Conservation (phyloP, 495 filamentous ascomycete species). For the Monascus purpureus region DNA sequence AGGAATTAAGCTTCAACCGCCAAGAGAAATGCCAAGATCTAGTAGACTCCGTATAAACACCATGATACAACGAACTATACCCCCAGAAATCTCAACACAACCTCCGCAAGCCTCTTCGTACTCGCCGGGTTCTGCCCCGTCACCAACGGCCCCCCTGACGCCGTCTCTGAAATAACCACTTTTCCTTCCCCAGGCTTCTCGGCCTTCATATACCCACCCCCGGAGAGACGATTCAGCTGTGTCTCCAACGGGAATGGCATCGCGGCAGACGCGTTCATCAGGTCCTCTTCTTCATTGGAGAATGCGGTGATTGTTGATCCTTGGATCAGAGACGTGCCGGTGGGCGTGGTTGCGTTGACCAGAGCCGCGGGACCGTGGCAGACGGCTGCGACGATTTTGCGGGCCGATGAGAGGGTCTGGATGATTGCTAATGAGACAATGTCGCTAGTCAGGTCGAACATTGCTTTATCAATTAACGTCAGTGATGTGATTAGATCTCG, state of each 20-base stretch:
- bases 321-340: constrained; percentile 29
- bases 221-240: constrained; percentile 25
- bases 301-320: constrained; percentile 42
- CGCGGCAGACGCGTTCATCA: constrained; percentile 15
- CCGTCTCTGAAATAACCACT: constrained; percentile 33
- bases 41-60: too few species aligned
- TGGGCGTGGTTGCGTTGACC: constrained; percentile 31
- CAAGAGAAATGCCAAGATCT: too few species aligned
- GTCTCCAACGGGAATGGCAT: constrained; percentile 48
- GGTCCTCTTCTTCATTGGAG: constrained; percentile 45
- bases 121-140: constrained; percentile 55
- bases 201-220: constrained; percentile 36
- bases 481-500: not conserved
- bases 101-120: constrained; percentile 41
- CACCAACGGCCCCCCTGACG: constrained; percentile 33
- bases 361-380: constrained; percentile 47
- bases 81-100: constrained; percentile 14
- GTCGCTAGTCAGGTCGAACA: constrained; percentile 44
- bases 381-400: constrained; percentile 42
- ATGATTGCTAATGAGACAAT: constrained; percentile 31
- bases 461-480: too few species aligned
- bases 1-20: too few species aligned
- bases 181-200: constrained; percentile 30
- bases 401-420: constrained; percentile 35
- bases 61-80: too few species aligned